These are phyloP conservation scores for Tolypocladium amazonense DNA, from an alignment of 2,329 filamentous ascomycete genomes.

Conservation along the genomic window DNA sequence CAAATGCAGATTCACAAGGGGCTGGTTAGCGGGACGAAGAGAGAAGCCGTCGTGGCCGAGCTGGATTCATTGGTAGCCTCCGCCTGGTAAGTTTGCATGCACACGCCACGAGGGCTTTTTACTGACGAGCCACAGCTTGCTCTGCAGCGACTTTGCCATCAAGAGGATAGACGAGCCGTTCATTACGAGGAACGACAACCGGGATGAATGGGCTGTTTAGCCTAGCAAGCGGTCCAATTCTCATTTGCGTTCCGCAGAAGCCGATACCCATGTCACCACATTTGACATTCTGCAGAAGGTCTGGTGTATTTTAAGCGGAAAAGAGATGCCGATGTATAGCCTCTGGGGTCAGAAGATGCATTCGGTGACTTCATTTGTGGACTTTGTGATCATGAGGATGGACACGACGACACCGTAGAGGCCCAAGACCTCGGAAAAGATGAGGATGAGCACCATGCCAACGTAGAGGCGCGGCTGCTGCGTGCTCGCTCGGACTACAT, in stretches of 20 bases:
- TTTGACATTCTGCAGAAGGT: neutral
- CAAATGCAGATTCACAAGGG: conserved; percentile 76
- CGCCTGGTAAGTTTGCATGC: conserved; percentile 54
- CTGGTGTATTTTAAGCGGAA: neutral
- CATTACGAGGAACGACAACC: conserved; percentile 60
- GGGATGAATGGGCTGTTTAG: conserved; percentile 67
- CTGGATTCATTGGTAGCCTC: conserved; percentile 86
- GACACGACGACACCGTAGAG: conserved; percentile 36
- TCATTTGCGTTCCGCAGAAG: neutral
- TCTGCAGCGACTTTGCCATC: conserved; percentile 92
- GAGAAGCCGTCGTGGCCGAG: conserved; percentile 78
- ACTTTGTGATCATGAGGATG: conserved; percentile 36
- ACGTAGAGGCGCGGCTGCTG: conserved; percentile 35
- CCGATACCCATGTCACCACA: neutral
- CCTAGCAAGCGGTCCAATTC: neutral
- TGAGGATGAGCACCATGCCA: conserved; percentile 36
- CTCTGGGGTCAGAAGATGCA: conserved; percentile 20
- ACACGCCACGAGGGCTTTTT: neutral
- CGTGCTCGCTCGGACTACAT: conserved; percentile 30
- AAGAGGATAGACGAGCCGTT: conserved; percentile 93
- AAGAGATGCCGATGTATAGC: neutral
- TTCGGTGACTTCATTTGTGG: conserved; percentile 24
- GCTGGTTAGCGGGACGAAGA: conserved; percentile 55
- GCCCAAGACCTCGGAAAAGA: conserved; percentile 34
- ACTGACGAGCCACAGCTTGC: conserved; percentile 46